Evolutionary conservation across 768 basidiomycete species (phyloP), one percentile per base, ranked within the genome.

Genomic region (Nidula microcarpa): DNA sequence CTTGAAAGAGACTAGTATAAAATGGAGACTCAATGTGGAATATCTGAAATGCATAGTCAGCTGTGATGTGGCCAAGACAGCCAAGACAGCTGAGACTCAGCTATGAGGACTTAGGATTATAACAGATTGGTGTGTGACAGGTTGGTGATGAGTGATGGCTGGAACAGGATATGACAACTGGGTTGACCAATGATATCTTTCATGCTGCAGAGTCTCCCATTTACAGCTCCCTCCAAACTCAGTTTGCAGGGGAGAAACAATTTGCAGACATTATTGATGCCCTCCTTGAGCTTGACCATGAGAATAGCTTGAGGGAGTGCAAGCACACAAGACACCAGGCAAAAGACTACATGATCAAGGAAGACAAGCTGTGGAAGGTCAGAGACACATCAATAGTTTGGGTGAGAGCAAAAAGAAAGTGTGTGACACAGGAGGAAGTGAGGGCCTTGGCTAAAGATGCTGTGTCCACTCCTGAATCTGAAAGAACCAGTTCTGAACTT

Each of bases 361-460:
- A 60, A 2, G 61, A 60, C 13, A 59, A 57, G 53, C 44, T 71
- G 44, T 71, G 68, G 68, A 52, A 45, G 8, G 39, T 69, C 5
- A 57, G 44, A 10, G 60, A 55, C 6, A 58, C 59, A 6, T 55
- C 52, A 9, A 33, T 17, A 3, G 43, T 54, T 1, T 13, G 64
- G 39, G 63, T 57, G n/a, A 32, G 61, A 33, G 35, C 62, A 16
- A 48, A 55, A 34, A 39, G 59, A n/a, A 68, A 71, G 43, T 73
- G 70, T 33, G 49, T 71, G 0, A 60, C 64, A 0, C 55, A 60
- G 49, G 53, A 18, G 41, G 69, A 71, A 43, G 65, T 65, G 3
- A 48, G 51, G 1, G 55, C 33, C 34, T 33, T 59, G 37, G 69
- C 67, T n/a, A n/a, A n/a, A n/a, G n/a, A n/a, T n/a, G n/a, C n/a